phyloP scores from a whole-genome alignment of 805 yeast genomes.

The Wickerhamomyces ciferrii region DNA sequence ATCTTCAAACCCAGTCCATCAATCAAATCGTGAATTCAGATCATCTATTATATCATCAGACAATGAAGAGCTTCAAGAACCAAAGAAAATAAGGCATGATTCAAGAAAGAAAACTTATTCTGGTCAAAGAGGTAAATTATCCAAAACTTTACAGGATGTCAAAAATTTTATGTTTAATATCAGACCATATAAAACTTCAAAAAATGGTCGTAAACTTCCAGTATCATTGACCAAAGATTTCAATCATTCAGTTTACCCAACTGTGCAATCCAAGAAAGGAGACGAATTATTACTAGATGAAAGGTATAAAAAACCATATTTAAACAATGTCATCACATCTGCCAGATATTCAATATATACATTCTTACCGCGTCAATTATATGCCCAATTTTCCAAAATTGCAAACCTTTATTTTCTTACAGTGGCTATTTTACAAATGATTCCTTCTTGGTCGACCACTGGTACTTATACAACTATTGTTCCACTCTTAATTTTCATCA shows the following conservation, averaged over 20 bases:
- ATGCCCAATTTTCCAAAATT: slow-evolving; percentile 87
- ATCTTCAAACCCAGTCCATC: background rate
- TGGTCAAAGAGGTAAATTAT: slow-evolving; percentile 19
- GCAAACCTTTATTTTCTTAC: slow-evolving; percentile 89
- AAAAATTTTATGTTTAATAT: slow-evolving; percentile 40
- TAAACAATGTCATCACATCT: slow-evolving; percentile 71
- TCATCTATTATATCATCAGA: background rate
- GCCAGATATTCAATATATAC: slow-evolving; percentile 78
- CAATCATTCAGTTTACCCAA: slow-evolving; percentile 25
- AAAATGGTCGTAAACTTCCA: slow-evolving; percentile 75
- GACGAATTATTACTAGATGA: slow-evolving; percentile 53
- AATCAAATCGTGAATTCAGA: background rate
- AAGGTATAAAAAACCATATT: slow-evolving; percentile 56
- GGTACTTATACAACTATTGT: slow-evolving; percentile 93
- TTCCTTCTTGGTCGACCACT: slow-evolving; percentile 96
- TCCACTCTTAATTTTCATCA: slow-evolving; percentile 80
- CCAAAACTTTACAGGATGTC: slow-evolving; percentile 12
- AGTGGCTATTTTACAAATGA: slow-evolving; percentile 90
- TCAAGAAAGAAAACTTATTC: slow-evolving; percentile 11
- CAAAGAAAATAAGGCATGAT: slow-evolving; percentile 11
- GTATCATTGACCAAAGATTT: slow-evolving; percentile 39
- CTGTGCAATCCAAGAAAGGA: slow-evolving; percentile 21
- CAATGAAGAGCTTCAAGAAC: slow-evolving; percentile 7
- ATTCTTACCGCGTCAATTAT: slow-evolving; percentile 82
- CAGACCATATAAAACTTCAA: slow-evolving; percentile 44